Evolutionary conservation across 2,329 filamentous ascomycete genomes (phyloP).

Genomic region (Diaporthe batatas): DNA sequence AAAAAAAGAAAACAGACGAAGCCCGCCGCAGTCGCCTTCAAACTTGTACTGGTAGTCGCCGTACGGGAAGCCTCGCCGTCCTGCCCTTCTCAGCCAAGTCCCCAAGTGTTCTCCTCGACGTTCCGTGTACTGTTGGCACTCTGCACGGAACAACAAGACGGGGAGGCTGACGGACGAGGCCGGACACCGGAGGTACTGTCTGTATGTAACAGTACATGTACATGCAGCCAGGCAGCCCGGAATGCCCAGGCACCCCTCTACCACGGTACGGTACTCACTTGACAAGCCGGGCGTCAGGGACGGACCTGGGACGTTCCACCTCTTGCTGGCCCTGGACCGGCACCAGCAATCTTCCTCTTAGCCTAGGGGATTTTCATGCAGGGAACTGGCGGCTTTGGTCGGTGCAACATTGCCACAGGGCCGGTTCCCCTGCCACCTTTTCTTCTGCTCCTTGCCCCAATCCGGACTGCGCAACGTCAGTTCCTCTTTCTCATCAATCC

Average conservation of each 20-base stretch:
- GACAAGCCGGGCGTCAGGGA: conserved; percentile 39
- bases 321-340: conserved; percentile 30
- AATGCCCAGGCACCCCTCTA: neutral
- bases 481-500: conserved; percentile 34
- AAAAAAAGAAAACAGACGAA: neutral
- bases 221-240: neutral
- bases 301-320: conserved; percentile 40
- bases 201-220: neutral
- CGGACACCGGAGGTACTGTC: neutral
- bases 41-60: neutral
- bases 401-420: conserved; percentile 43
- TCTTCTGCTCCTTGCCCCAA: conserved; percentile 37
- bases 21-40: neutral
- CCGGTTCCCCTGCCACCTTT: conserved; percentile 43
- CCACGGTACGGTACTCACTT: neutral
- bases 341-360: conserved; percentile 37
- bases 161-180: neutral
- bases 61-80: neutral
- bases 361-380: conserved; percentile 41
- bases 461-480: conserved; percentile 40
- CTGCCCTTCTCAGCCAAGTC: neutral
- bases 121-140: too few relatives aligned
- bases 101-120: neutral
- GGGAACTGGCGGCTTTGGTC: conserved; percentile 38
- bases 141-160: neutral